Base-by-base conservation (phyloP, 805 yeast genomes). In the Vanderwaltozyma verrucispora region DNA sequence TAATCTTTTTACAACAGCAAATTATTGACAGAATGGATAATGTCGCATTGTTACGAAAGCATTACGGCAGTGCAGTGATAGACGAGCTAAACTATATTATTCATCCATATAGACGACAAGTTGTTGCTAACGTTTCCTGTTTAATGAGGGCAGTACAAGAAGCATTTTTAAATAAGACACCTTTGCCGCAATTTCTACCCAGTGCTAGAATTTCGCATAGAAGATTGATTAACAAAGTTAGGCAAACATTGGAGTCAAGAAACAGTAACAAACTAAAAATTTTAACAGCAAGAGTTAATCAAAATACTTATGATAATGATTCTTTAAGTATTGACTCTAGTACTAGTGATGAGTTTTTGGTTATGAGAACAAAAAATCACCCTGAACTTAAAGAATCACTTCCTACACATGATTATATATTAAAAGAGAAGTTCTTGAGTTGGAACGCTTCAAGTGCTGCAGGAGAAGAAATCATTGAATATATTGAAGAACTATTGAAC, bases 381-480 rank as follows among this genome's bases (percentile, higher is more conserved):
- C 6, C 18, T n/a, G n/a, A 14, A 13, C 5, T n/a, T 4, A 19
- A 24, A 39, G 16, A 21, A 41, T 36, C 39, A 12, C 30, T 45
- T 4, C 42, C 53, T 2, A 53, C 52, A 5, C 56, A 54, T 28
- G 59, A 56, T 14, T 48, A 48, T 25, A 41, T 62, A 4, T 38
- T 64, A 16, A 60, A 62, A 39, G 66, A 65, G 39, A 60, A 62
- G 42, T 60, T 67, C 38, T 50, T 72, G 44, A 60, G 69, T 38
- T 72, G 77, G 77, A 71, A 68, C 46, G 76, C 76, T 2, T 54
- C 72, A 2, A 64, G 65, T 39, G 64, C 71, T 3, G 72, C 74
- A 0, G 49, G 67, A 2, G 74, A 68, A 41, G 75, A 72, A 42
- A 58, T 72, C 26, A 68, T 71, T 30, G 71, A 65, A 33, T 71